Conservation (phyloP, 495 filamentous ascomycete species). For the Coniosporium apollinis region DNA sequence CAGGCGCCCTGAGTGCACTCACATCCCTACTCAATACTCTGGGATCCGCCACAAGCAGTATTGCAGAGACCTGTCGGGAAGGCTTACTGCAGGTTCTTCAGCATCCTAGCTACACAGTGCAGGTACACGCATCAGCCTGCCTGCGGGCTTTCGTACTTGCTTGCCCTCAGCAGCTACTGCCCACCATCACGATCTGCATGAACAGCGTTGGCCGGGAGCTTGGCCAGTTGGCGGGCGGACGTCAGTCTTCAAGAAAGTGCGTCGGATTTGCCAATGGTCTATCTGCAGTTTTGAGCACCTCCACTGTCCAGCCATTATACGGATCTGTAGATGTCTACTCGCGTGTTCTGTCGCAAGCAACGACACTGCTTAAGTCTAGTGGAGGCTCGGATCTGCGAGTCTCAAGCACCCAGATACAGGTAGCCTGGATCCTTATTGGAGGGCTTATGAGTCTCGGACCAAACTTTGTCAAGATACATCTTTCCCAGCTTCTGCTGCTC, state of each 20-base stretch:
- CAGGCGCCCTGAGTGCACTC: conserved; percentile 62
- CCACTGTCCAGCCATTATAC: conserved; percentile 73
- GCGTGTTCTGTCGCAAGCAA: conserved; percentile 77
- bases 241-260: conserved; percentile 70
- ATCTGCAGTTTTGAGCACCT: conserved; percentile 79
- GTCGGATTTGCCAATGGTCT: conserved; percentile 88
- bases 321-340: conserved; percentile 93
- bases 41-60: conserved; percentile 58
- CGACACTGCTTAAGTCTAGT: conserved; percentile 81
- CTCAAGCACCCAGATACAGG: conserved; percentile 87
- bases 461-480: conserved; percentile 97
- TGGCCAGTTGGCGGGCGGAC: conserved; percentile 51
- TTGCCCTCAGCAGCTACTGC: conserved; percentile 78
- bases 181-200: conserved; percentile 88
- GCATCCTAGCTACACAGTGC: conserved; percentile 91
- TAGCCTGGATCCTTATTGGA: conserved; percentile 94
- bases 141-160: conserved; percentile 75
- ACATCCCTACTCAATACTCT: conserved; percentile 61
- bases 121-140: conserved; percentile 72
- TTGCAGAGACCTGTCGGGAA: conserved; percentile 71
- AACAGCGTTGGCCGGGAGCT: conserved; percentile 86
- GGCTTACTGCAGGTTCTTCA: conserved; percentile 79
- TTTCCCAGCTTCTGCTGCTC: conserved; percentile 84
- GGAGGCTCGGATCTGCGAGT: conserved; percentile 80
- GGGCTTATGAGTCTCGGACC: conserved; percentile 92